Evolutionary conservation across 176 grass and related monocot genomes (phyloP).

Genomic region (Avena eriantha): DNA sequence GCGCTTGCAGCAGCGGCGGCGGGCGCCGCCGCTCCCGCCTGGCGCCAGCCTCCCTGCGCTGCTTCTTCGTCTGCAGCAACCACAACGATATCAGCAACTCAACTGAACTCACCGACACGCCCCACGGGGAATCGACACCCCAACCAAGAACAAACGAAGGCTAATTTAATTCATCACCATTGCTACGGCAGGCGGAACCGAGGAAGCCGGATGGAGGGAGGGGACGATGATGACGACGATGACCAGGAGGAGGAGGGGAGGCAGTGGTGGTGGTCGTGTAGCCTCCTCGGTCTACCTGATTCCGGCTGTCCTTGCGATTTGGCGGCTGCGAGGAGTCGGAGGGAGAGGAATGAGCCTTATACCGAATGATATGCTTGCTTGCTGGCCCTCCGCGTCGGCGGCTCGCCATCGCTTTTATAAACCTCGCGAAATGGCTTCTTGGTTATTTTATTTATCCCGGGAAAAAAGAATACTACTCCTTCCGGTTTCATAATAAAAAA

Average conservation of each 20-base stretch:
- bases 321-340: slow-evolving; percentile 26
- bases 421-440: slow-evolving; percentile 6
- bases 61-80: slow-evolving; percentile 49
- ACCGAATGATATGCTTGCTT: slow-evolving; percentile 16
- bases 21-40: slow-evolving; percentile 35
- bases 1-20: neutral
- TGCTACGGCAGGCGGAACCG: neutral
- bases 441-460: neutral
- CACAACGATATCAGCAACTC: neutral
- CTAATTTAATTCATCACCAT: slow-evolving; percentile 43
- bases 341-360: neutral
- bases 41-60: slow-evolving; percentile 30
- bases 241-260: neutral
- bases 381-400: neutral
- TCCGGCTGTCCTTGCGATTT: slow-evolving; percentile 23
- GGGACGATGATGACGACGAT: neutral
- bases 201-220: neutral
- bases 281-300: neutral
- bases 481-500: too few species aligned
- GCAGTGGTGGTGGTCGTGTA: neutral
- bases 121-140: neutral
- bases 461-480: too few species aligned
- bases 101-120: neutral
- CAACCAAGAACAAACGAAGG: slow-evolving; percentile 7
- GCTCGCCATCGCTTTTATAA: slow-evolving; percentile 3